Base-by-base conservation (phyloP, 768 basidiomycete genomes). In the Suillus weaverae region DNA sequence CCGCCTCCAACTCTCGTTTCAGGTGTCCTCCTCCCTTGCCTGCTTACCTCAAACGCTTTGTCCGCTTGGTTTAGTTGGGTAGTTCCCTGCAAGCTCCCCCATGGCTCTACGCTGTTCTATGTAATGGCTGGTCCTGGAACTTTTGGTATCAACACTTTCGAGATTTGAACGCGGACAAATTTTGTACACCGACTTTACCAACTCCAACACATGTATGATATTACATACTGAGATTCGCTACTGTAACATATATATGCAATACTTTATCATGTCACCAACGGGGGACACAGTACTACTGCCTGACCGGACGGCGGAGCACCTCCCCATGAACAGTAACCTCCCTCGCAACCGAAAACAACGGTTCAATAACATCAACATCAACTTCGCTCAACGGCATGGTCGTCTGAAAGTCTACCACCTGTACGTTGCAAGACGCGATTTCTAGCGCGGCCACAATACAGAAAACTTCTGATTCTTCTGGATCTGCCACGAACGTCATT, bases 1-100 rank as follows among this genome's bases (percentile, higher is more conserved):
- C 68, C 0, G 33, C 64, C 1, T 8, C 20, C 4, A 6, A 59
- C 30, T 62, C 64, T 50, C 76, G 77, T 30, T 43, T 46, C 2
- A 13, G 36, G 0, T 4, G 22, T 1, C 64, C 64, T 1, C 64
- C 68, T 8, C 62, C 62, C 5, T 48, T 68, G 0, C 67, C 68
- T 3, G 16, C 1, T 1, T 64, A 68, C 35, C 26, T 68, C 2
- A 50, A 38, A 36, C 13, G 5, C 3, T 57, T 54, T n/a, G 53
- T 62, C 7, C 50, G 39, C 14, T 32, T 62, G 22, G 55, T 55
- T 36, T 62, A 55, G 54, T 59, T 62, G 20, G 10, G 18, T 33
- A 20, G 11, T 54, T 54, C 18, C 51, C 51, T 13, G 50, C 4
- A 51, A 30, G 9, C 8, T 51, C 30, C 30, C 48, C 14, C 14